These are phyloP conservation scores for Quercus rubra DNA, from an alignment of 306 rosid species.

Conservation along the genomic window DNA sequence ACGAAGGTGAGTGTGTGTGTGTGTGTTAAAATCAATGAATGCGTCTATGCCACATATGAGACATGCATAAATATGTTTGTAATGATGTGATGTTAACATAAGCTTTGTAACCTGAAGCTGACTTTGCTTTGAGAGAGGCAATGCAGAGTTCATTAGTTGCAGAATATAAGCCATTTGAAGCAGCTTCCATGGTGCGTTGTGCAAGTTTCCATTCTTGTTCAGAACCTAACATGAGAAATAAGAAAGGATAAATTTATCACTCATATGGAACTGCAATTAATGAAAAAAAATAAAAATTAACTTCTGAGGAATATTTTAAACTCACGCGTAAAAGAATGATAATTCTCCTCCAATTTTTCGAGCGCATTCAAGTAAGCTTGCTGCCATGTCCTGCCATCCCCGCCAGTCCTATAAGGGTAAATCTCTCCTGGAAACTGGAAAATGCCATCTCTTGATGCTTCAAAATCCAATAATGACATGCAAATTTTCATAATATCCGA, in stretches of 20 bases:
- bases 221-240: conserved; percentile 56
- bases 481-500: conserved; percentile 70
- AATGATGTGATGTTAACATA: not conserved
- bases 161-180: conserved; percentile 69
- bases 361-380: conserved; percentile 72
- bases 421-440: conserved; percentile 61
- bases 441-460: conserved; percentile 86
- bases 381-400: conserved; percentile 84
- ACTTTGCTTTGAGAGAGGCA: conserved; percentile 77
- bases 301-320: conserved; percentile 19
- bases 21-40: not conserved
- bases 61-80: conserved; percentile 12
- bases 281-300: conserved; percentile 16
- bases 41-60: conserved; percentile 3
- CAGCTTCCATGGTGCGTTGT: conserved; percentile 81
- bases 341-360: conserved; percentile 72
- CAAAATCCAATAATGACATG: conserved; percentile 78
- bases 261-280: conserved; percentile 10
- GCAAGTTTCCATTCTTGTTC: conserved; percentile 98
- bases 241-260: conserved; percentile 19
- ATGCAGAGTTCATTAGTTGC: conserved; percentile 68
- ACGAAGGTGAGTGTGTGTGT: not conserved
- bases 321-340: conserved; percentile 81
- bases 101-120: conserved; percentile 73
- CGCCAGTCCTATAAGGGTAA: conserved; percentile 47